Evolutionary conservation across 1,284 basidiomycete species (phyloP).

Genomic region (Kwoniella shivajii): DNA sequence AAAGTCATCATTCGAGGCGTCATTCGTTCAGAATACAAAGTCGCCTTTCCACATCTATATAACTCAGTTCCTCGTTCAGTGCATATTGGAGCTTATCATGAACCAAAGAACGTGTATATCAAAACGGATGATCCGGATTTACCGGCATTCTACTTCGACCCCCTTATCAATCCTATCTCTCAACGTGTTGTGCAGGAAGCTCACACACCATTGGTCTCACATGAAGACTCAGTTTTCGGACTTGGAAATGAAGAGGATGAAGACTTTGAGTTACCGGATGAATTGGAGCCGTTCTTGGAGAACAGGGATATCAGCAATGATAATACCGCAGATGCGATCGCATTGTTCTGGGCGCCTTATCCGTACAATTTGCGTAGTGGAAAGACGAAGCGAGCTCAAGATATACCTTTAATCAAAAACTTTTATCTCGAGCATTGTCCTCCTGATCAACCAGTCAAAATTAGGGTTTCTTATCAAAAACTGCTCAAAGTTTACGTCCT

Average conservation of each 20-base stretch:
- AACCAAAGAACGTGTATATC: conserved; percentile 96
- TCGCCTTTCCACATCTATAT: conserved; percentile 98
- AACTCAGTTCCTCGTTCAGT: conserved; percentile 97
- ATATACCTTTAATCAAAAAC: conserved; percentile 93
- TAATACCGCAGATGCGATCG: conserved; percentile 93
- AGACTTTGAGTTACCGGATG: conserved; percentile 83
- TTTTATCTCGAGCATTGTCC: conserved; percentile 99
- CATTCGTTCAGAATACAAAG: conserved; percentile 98
- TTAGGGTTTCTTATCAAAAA: conserved; percentile 99
- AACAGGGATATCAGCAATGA: conserved; percentile 84
- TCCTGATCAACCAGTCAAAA: conserved; percentile 93
- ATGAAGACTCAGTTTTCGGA: conserved; percentile 91
- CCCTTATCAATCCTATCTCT: conserved; percentile 95
- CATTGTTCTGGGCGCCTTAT: conserved; percentile 97
- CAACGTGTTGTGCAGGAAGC: conserved; percentile 80
- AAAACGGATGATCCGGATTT: conserved; percentile 98
- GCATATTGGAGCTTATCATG: conserved; percentile 87
- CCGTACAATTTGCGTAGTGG: conserved; percentile 94
- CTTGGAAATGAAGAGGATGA: conserved; percentile 74
- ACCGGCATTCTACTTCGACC: conserved; percentile 99
- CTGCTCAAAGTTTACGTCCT: conserved; percentile 93
- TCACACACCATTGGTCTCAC: conserved; percentile 77
- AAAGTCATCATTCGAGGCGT: conserved; percentile 99
- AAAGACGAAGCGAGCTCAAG: conserved; percentile 88
- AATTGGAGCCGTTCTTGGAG: conserved; percentile 79